These are phyloP conservation scores for Pachyrhizus erosus DNA, from an alignment of 306 rosid genomes.

Conservation along the genomic window DNA sequence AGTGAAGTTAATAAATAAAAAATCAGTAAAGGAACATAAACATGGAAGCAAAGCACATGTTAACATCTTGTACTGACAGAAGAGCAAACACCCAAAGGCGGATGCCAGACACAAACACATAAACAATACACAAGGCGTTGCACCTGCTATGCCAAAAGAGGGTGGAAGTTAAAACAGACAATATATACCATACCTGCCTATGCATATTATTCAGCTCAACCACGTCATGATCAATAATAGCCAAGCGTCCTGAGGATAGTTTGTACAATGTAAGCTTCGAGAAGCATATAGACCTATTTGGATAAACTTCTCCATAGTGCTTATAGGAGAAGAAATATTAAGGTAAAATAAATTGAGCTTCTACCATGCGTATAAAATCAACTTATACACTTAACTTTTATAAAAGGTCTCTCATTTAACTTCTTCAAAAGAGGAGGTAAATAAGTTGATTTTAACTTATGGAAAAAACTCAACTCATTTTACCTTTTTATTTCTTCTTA, in stretches of 20 bases:
- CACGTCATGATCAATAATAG: conserved; percentile 87
- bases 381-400: neutral
- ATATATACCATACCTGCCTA: conserved; percentile 79
- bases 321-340: too few species aligned
- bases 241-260: conserved; percentile 69
- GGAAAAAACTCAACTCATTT: too few species aligned
- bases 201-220: conserved; percentile 98
- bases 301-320: too few species aligned
- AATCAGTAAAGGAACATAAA: neutral
- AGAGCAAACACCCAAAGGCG: neutral
- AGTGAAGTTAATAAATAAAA: neutral
- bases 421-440: neutral
- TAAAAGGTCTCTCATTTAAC: neutral
- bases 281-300: neutral
- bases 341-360: too few species aligned
- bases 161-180: neutral
- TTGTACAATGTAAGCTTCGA: conserved; percentile 39
- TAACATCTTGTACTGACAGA: neutral
- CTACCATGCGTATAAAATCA: too few species aligned
- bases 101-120: neutral
- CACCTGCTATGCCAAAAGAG: neutral
- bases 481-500: too few species aligned
- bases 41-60: conserved; percentile 14
- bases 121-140: conserved; percentile 2
- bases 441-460: neutral